These are phyloP conservation scores for Neurospora africana DNA, from an alignment of 495 filamentous ascomycete species.

Conservation along the genomic window DNA sequence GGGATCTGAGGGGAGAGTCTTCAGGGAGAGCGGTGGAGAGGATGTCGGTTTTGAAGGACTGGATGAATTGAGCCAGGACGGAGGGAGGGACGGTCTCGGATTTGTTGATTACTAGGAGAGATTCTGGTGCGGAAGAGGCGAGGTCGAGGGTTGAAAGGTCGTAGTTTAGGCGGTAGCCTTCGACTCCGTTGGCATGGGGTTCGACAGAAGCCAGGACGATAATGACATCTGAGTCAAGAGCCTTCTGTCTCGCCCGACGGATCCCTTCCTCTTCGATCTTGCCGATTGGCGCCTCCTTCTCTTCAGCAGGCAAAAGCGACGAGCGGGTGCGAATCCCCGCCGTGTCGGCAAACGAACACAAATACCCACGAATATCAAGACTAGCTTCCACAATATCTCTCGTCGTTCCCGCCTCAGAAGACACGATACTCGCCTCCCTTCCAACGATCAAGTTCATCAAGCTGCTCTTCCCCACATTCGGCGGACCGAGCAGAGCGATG, in stretches of 20 bases:
- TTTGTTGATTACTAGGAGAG: constrained; percentile 76
- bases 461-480: constrained; percentile 93
- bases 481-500: constrained; percentile 77
- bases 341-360: constrained; percentile 83
- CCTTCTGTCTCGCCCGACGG: constrained; percentile 69
- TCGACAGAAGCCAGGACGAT: constrained; percentile 71
- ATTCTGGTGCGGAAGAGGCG: constrained; percentile 38
- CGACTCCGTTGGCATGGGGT: constrained; percentile 15
- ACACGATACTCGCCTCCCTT: constrained; percentile 89
- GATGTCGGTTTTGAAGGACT: constrained; percentile 22
- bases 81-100: constrained; percentile 45
- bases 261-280: constrained; percentile 86
- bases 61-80: constrained; percentile 17
- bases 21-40: constrained; percentile 4
- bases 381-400: constrained; percentile 89
- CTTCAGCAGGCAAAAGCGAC: constrained; percentile 9
- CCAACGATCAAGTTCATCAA: constrained; percentile 87
- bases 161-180: constrained; percentile 28
- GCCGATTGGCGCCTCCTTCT: constrained; percentile 40
- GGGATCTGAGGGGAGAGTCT: background rate
- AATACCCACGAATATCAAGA: constrained; percentile 80
- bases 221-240: constrained; percentile 74
- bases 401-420: constrained; percentile 82
- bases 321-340: constrained; percentile 57
- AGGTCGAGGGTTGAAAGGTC: constrained; percentile 38